Evolutionary conservation across 129 eudicot genomes (phyloP).

Genomic region (carrot (Daucus carota)): DH1_v3.0 NC_030385.2:40072501-40073000

Average conservation of each 20-base stretch:
- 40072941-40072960: not conserved
- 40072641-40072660: conserved; percentile 86
- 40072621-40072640: conserved; percentile 94
- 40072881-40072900: no score
- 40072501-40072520: not conserved
- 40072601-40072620: conserved; percentile 91
- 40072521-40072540: not conserved
- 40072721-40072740: not conserved
- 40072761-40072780: not conserved
- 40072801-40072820: not conserved
- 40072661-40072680: conserved; percentile 61
- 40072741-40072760: not conserved
- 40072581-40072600: not conserved
- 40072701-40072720: not conserved
- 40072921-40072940: not conserved
- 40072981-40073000: not conserved
- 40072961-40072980: not conserved
- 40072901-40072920: not conserved
- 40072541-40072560: not conserved
- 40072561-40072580: not conserved
- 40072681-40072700: not conserved
- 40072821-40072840: not conserved
- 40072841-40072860: not conserved
- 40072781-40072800: not conserved
- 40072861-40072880: no score